Evolutionary conservation across 2,329 filamentous ascomycete species (phyloP), one percentile per base, ranked within the genome.

Genomic region (Septoria linicola): DNA sequence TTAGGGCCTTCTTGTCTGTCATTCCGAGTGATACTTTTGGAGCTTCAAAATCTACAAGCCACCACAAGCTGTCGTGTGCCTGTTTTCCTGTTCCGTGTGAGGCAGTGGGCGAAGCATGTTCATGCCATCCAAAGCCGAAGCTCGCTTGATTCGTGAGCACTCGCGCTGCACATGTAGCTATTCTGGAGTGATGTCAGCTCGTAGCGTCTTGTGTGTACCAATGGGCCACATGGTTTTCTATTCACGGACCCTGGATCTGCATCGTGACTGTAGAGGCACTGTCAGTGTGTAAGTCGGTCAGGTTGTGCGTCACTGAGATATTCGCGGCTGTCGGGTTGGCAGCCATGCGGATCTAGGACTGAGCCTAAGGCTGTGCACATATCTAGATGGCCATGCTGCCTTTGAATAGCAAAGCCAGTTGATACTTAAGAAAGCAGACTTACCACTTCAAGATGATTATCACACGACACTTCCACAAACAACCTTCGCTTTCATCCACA

Each of bases 51-150:
- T 14, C n/a, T 32, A 56, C 41, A 56, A 50, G 49, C 49, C 53
- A 56, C 53, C 45, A 50, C 53, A 43, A 44, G 53, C 49, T 69
- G 7, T 72, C 65, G 70, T 72, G 52, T 59, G 60, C 55, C 48
- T 58, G 59, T 59, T 37, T 56, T 52, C 52, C 45, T 45, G 51
- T 41, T 49, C 43, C 37, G 35, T 19, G 40, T 20, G 36, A 17
- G 14, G 21, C 34, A 32, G 34, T 41, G 36, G 51, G 27, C 41
- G 30, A 42, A 34, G 16, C 31, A 25, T 30, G 35, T 30, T 23
- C 19, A 17, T 51, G 31, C 39, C 13, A 41, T 32, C 16, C 23
- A 30, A 21, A 31, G n/a, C n/a, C 49, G 20, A 41, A 31, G 10
- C 20, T 25, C 17, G 42, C 39, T 20, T 36, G 20, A 41, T 32